phyloP scores from a whole-genome alignment of 1,139 yeast species.

The Yamadazyma dushanensis region DNA sequence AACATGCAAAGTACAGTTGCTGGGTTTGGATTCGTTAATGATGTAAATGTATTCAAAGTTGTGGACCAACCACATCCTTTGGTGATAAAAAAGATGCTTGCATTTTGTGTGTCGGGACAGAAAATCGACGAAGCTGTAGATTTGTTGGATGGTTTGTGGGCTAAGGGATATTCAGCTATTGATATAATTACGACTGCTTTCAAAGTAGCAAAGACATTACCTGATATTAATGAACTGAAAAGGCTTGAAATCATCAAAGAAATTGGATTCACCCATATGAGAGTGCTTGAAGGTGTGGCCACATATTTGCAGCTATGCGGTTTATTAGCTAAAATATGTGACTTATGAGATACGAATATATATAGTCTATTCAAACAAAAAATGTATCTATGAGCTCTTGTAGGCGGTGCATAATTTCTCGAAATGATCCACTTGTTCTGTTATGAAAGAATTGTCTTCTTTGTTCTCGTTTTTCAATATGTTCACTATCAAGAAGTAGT shows the following conservation, averaged over 20 bases:
- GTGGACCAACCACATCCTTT: slow-evolving; percentile 97
- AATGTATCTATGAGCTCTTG: slow-evolving; percentile 17
- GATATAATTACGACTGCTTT: slow-evolving; percentile 92
- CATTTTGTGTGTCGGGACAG: slow-evolving; percentile 38
- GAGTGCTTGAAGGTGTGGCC: slow-evolving; percentile 90
- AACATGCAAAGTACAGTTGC: slow-evolving; percentile 92
- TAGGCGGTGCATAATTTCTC: slow-evolving; percentile 62
- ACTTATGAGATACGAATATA: slow-evolving; percentile 12
- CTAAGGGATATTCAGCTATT: slow-evolving; percentile 88
- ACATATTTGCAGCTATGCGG: slow-evolving; percentile 86
- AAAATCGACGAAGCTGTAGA: slow-evolving; percentile 68
- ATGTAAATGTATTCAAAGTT: slow-evolving; percentile 88
- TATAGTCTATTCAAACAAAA: not conserved
- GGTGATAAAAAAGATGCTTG: slow-evolving; percentile 72
- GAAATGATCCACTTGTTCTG: slow-evolving; percentile 62
- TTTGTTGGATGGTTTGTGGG: slow-evolving; percentile 72
- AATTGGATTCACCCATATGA: slow-evolving; percentile 88
- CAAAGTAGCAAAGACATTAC: slow-evolving; percentile 77
- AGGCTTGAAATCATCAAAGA: slow-evolving; percentile 78
- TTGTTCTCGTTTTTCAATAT: slow-evolving; percentile 49
- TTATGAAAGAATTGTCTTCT: slow-evolving; percentile 49
- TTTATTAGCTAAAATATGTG: slow-evolving; percentile 65
- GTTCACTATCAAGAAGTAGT: slow-evolving; percentile 59
- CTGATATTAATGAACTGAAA: slow-evolving; percentile 62
- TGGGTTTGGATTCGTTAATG: slow-evolving; percentile 88